phyloP scores from a whole-genome alignment of 106 monocot genomes.

The Triglochin maritima region DNA sequence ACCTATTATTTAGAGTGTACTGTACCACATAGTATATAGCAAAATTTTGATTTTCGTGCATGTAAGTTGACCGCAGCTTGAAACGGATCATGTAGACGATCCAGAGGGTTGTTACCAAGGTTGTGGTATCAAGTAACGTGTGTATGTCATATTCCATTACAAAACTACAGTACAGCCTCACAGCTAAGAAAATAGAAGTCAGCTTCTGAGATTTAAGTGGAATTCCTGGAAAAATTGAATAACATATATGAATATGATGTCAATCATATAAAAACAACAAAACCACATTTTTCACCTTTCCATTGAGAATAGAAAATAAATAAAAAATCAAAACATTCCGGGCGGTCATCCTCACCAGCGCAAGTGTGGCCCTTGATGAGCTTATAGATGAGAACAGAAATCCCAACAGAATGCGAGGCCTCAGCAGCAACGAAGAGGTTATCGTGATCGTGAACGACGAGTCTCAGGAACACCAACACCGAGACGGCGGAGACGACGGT shows the following conservation, averaged over 20 bases:
- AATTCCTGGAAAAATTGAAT: conserved; percentile 7
- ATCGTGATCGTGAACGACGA: conserved; percentile 15
- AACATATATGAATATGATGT: neutral
- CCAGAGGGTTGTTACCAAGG: conserved; percentile 14
- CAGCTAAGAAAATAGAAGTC: conserved; percentile 15
- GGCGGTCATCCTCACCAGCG: conserved; percentile 8
- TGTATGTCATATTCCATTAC: conserved; percentile 22
- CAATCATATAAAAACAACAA: neutral
- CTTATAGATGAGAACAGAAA: conserved; percentile 13
- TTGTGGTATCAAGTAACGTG: conserved; percentile 15
- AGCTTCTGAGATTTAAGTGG: conserved; percentile 17
- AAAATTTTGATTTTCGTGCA: conserved; percentile 17
- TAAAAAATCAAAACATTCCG: neutral
- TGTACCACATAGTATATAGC: conserved; percentile 17
- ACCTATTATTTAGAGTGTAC: neutral
- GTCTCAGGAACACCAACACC: conserved; percentile 9
- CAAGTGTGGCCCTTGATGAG: conserved; percentile 15
- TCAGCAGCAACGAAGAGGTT: conserved; percentile 16
- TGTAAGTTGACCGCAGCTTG: conserved; percentile 15
- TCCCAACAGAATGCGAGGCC: conserved; percentile 9
- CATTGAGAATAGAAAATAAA: neutral
- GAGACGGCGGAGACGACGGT: conserved; percentile 1
- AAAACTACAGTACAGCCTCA: conserved; percentile 18
- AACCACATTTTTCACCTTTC: neutral
- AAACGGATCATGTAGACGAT: conserved; percentile 18